These are phyloP conservation scores for Neonothopanus nambi DNA, from an alignment of 1,284 basidiomycete genomes.

Conservation along the genomic window DNA sequence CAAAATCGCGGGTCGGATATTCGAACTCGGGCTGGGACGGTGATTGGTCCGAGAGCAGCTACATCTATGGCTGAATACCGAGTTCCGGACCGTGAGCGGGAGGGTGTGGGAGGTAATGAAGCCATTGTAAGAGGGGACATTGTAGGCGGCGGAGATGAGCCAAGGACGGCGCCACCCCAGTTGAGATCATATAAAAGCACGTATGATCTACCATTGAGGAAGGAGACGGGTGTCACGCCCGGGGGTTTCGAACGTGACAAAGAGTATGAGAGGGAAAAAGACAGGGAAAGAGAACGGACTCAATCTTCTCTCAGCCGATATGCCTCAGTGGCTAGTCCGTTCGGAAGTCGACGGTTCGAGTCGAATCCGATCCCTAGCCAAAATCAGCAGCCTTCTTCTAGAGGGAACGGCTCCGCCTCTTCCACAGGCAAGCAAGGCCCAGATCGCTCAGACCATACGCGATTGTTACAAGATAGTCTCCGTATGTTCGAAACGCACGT, in stretches of 20 bases:
- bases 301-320: constrained; percentile 6
- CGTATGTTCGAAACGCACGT: constrained; percentile 68
- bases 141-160: constrained; percentile 12
- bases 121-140: constrained; percentile 22
- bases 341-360: constrained; percentile 24
- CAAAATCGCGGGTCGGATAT: constrained; percentile 1
- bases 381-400: no score
- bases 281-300: neutral
- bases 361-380: neutral
- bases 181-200: constrained; percentile 11
- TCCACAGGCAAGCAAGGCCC: neutral
- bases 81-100: constrained; percentile 23
- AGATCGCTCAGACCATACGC: constrained; percentile 56
- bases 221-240: constrained; percentile 1
- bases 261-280: constrained; percentile 18
- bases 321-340: constrained; percentile 26
- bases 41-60: constrained; percentile 36
- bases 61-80: constrained; percentile 53
- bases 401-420: no score
- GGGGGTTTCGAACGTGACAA: constrained; percentile 5
- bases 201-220: constrained; percentile 3
- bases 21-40: constrained; percentile 19
- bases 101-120: constrained; percentile 19
- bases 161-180: constrained; percentile 11
- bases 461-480: constrained; percentile 67